These are phyloP conservation scores for Moniliophthora roreri DNA, from an alignment of 1,284 basidiomycete genomes.

Conservation along the genomic window DNA sequence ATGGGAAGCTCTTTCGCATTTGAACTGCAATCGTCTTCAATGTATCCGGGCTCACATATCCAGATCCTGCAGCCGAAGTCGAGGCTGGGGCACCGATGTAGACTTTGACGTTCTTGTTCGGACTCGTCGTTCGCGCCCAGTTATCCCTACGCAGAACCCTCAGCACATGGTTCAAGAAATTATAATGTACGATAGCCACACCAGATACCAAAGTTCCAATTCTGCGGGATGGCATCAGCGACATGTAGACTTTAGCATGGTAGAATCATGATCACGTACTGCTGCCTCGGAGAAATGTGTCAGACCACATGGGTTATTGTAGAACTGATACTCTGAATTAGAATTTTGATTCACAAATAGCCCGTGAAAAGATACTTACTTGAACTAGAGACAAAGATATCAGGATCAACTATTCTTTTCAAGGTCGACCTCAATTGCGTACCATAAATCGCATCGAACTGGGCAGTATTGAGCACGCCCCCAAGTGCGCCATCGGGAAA, in stretches of 20 bases:
- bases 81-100: constrained; percentile 63
- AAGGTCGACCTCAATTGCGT: constrained; percentile 21
- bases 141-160: constrained; percentile 43
- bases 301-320: constrained; percentile 53
- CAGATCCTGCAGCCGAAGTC: constrained; percentile 56
- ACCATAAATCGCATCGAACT: constrained; percentile 64
- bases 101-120: constrained; percentile 59
- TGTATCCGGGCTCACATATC: constrained; percentile 47
- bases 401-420: constrained; percentile 9
- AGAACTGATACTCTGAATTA: constrained; percentile 24
- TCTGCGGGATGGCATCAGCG: constrained; percentile 25
- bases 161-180: not conserved
- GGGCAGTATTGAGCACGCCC: constrained; percentile 47
- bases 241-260: not conserved
- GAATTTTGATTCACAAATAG: constrained; percentile 11
- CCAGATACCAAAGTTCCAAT: constrained; percentile 57
- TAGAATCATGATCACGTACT: constrained; percentile 26
- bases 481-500: constrained; percentile 58
- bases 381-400: constrained; percentile 17
- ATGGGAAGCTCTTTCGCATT: constrained; percentile 65
- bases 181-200: constrained; percentile 19
- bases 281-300: constrained; percentile 40
- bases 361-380: constrained; percentile 19
- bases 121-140: constrained; percentile 56
- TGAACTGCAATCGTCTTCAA: constrained; percentile 49